Percentiles rank a stretch among this genome's conserved stretches.
Evolutionary conservation across 2,329 filamentous ascomycete genomes (phyloP).

Genomic region (Calonectria pseudoturangicola): DNA sequence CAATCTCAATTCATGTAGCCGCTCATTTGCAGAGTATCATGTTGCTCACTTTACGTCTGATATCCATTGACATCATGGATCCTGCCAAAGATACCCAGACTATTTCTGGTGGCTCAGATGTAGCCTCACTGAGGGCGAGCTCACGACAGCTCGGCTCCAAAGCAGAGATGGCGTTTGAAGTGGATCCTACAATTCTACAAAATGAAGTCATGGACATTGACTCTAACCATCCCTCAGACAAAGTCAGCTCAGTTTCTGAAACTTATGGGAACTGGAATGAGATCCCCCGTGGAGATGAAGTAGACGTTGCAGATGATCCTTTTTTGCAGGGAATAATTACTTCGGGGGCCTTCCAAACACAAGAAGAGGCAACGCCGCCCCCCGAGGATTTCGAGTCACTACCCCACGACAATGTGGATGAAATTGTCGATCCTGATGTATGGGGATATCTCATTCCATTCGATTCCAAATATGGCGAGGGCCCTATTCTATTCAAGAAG

Average conservation of each 20-base stretch:
- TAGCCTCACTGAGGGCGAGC: not conserved
- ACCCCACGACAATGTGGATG: not conserved
- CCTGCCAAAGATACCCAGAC: not conserved
- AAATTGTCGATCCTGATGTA: not conserved
- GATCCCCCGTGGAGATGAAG: not conserved
- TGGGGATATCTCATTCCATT: slow-evolving; percentile 15
- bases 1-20: not conserved
- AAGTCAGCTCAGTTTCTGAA: not conserved
- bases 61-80: not conserved
- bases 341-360: not conserved
- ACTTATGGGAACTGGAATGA: not conserved
- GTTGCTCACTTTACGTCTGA: not conserved
- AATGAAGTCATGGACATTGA: not conserved
- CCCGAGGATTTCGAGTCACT: not conserved
- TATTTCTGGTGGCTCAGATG: not conserved
- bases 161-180: not conserved
- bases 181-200: too few species aligned
- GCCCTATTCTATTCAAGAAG: not conserved
- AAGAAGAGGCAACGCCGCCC: not conserved
- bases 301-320: not conserved
- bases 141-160: not conserved
- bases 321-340: not conserved
- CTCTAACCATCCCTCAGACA: not conserved
- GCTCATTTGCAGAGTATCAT: not conserved
- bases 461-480: not conserved